Evolutionary conservation across 2,329 filamentous ascomycete species (phyloP).

Genomic region (Fusarium transvaalense): DNA sequence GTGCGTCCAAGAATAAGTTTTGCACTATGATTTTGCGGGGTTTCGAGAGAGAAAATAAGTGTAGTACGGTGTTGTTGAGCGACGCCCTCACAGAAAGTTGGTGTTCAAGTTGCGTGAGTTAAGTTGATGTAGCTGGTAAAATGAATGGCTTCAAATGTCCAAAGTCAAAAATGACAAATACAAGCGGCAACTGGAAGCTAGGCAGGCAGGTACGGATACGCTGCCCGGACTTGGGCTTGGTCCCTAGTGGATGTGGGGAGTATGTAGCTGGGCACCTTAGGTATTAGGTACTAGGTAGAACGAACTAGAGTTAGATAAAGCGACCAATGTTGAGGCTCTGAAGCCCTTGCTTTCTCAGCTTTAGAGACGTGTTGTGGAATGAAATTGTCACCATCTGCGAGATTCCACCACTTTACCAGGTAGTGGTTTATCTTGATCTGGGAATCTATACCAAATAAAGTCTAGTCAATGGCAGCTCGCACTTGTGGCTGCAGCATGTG

Average conservation of each 20-base stretch:
- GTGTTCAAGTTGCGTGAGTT: constrained; percentile 9
- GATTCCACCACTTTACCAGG: constrained; percentile 2
- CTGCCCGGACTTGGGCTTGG: background rate
- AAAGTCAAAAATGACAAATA: constrained; percentile 39
- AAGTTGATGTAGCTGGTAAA: constrained; percentile 36
- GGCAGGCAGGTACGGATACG: background rate
- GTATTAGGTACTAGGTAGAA: background rate
- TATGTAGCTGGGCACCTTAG: background rate
- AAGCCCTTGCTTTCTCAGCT: background rate
- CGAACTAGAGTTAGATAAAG: constrained; percentile 15
- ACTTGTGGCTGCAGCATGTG: constrained; percentile 31
- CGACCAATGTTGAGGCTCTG: background rate
- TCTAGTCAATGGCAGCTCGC: background rate
- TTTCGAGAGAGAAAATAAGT: background rate
- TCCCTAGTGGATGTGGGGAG: background rate
- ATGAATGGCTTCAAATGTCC: constrained; percentile 30
- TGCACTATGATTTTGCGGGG: background rate
- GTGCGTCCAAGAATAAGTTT: background rate
- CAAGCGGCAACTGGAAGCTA: constrained; percentile 19
- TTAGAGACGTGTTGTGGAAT: background rate
- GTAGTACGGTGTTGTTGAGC: background rate
- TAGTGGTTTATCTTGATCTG: constrained; percentile 2
- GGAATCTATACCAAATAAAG: constrained; percentile 15
- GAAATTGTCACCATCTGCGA: constrained; percentile 23
- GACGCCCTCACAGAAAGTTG: background rate